Percentiles rank a stretch among this genome's conserved stretches.
Conservation (phyloP, 1,139 yeast species). For the Pichia sp. region DNA sequence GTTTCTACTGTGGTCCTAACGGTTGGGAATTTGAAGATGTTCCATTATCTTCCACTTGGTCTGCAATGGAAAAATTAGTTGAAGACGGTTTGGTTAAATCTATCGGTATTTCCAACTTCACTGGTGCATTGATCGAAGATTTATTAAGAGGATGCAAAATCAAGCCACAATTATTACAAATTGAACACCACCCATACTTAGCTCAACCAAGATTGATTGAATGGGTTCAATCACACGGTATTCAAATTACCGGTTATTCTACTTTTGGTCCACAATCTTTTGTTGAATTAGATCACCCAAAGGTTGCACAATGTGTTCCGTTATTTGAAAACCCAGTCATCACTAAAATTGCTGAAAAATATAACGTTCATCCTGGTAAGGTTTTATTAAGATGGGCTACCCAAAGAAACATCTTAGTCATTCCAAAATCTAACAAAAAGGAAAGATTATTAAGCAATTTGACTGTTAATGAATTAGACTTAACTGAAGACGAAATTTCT, state of each 20-base stretch:
- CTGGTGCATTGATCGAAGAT: slow-evolving; percentile 73
- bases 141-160: slow-evolving; percentile 69
- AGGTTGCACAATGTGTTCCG: slow-evolving; percentile 52
- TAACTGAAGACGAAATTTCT: slow-evolving; percentile 51
- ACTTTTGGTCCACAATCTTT: slow-evolving; percentile 82
- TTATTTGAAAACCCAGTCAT: slow-evolving; percentile 57
- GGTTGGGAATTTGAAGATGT: slow-evolving; percentile 62
- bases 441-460: slow-evolving; percentile 61
- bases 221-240: slow-evolving; percentile 48
- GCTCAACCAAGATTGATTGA: slow-evolving; percentile 70
- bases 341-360: slow-evolving; percentile 50
- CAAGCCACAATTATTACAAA: slow-evolving; percentile 79
- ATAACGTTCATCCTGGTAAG: slow-evolving; percentile 55
- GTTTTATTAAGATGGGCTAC: slow-evolving; percentile 81
- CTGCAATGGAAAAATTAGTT: slow-evolving; percentile 66
- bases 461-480: slow-evolving; percentile 52
- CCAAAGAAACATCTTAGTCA: slow-evolving; percentile 67
- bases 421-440: slow-evolving; percentile 70
- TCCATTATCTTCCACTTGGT: slow-evolving; percentile 78
- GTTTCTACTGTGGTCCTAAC: slow-evolving; percentile 61
- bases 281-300: slow-evolving; percentile 54
- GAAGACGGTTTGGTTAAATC: slow-evolving; percentile 64
- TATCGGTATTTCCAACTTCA: slow-evolving; percentile 84
- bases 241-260: slow-evolving; percentile 79
- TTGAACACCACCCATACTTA: slow-evolving; percentile 92